Base-by-base conservation (phyloP, 352 stramenopile species). In the Pythium myriotylum region DNA sequence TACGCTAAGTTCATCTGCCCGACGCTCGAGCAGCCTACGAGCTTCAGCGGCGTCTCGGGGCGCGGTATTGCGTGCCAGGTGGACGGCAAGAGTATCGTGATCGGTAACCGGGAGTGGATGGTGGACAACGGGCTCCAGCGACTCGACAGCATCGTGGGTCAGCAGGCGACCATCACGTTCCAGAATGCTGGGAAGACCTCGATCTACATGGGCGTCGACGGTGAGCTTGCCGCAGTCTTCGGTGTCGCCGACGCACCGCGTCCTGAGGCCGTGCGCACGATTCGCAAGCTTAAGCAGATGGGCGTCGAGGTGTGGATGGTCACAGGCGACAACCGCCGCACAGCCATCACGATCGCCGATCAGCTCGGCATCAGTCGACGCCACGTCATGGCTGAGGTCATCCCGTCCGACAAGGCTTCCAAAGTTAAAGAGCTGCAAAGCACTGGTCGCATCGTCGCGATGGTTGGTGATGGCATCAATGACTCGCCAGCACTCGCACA, bases 381-480 rank as follows among this genome's bases (percentile, higher is more conserved):
- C 54, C 89, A 97, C 40, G 92, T 99, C 1, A 94, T 98, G 77
- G 91, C 97, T 0, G 96, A 98, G 61, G 95, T 98, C 16, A 79
- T 99, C 37, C 97, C 97, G n/a, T 92, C 82, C 13, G 86, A 97
- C 56, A 99, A 99, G 76, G 70, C 96, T 26, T 84, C 87, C 26
- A 96, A 94, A 63, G 87, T 99, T 17, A 94, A 94, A 73, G 70
- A 89, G 45, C 79, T 99, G 16, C 94, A 98, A 69, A 88, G 65
- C 49, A 66, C 81, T 40, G 95, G 94, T 9, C 81, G 89, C 37
- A 62, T 84, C 20, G 96, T 99, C 37, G 95, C 92, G 4, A 99
- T 99, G 94, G 92, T 99, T 19, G 96, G 96, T 7, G 97, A 99
- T 68, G 97, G 96, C 27, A 96, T 99, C 67, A 99, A 99, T 73